phyloP scores from a whole-genome alignment of 2,329 filamentous ascomycete genomes.

The Stromatinia cepivora region DNA sequence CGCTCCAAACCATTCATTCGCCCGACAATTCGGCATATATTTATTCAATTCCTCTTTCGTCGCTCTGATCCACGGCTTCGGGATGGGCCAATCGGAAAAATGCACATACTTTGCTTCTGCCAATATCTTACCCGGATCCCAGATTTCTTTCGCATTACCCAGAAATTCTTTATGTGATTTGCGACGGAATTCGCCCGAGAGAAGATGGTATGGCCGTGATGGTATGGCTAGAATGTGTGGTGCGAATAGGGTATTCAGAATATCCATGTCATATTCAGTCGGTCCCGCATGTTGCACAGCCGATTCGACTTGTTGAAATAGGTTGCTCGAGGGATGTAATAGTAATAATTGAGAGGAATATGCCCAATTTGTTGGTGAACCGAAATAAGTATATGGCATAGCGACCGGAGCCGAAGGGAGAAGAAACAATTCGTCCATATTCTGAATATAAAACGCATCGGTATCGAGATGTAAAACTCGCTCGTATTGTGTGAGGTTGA shows the following conservation, averaged over 20 bases:
- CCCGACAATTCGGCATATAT: slow-evolving; percentile 36
- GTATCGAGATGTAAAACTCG: slow-evolving; percentile 36
- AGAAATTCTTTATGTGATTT: slow-evolving; percentile 54
- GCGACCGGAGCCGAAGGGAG: slow-evolving; percentile 34
- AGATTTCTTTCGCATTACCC: slow-evolving; percentile 48
- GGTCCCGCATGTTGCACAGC: slow-evolving; percentile 28
- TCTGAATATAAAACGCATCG: slow-evolving; percentile 31
- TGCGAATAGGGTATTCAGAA: slow-evolving; percentile 53
- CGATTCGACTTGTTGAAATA: slow-evolving; percentile 30
- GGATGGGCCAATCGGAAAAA: slow-evolving; percentile 61
- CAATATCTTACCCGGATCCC: slow-evolving; percentile 54
- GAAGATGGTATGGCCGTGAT: slow-evolving; percentile 55
- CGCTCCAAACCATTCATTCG: slow-evolving; percentile 37
- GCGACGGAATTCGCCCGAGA: slow-evolving; percentile 57
- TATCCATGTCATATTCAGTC: slow-evolving; percentile 35
- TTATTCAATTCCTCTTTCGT: slow-evolving; percentile 36
- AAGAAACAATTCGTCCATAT: slow-evolving; percentile 38
- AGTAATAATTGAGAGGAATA: slow-evolving; percentile 36
- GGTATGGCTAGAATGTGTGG: slow-evolving; percentile 54
- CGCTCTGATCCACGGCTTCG: slow-evolving; percentile 54
- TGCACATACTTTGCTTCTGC: slow-evolving; percentile 58
- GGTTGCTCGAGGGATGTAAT: slow-evolving; percentile 29
- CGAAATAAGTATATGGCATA: slow-evolving; percentile 38
- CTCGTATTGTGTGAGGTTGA: slow-evolving; percentile 37
- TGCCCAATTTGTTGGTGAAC: slow-evolving; percentile 31